These are phyloP conservation scores for Podila minutissima DNA, from an alignment of 192 early-diverging fungal genomes.

Conservation along the genomic window DNA sequence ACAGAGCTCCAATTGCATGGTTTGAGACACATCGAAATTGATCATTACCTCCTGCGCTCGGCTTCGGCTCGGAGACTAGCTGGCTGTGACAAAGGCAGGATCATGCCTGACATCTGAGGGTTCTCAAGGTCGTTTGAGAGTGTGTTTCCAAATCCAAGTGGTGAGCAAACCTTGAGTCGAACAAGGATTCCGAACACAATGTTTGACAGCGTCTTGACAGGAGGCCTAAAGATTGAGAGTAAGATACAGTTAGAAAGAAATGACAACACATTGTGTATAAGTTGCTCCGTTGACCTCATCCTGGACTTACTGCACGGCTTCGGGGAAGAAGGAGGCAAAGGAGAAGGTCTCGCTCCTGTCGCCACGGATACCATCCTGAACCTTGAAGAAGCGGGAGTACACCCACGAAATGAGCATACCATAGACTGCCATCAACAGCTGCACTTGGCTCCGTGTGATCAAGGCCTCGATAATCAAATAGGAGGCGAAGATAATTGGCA, in stretches of 20 bases:
- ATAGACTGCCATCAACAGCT: conserved; percentile 75
- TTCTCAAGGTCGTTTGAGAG: not conserved
- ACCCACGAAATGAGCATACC: conserved; percentile 83
- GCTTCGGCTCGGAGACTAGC: conserved; percentile 7
- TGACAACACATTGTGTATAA: not conserved
- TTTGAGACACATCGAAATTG: not conserved
- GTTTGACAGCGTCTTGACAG: conserved; percentile 1
- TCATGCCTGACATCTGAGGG: conserved; percentile 3
- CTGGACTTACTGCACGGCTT: conserved; percentile 72
- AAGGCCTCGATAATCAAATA: conserved; percentile 53
- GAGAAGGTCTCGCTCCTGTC: conserved; percentile 94
- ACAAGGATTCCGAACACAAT: conserved; percentile 6
- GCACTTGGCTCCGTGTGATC: conserved; percentile 62
- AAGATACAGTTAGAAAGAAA: not conserved
- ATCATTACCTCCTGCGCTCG: conserved; percentile 5
- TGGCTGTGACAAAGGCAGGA: not conserved
- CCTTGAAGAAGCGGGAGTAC: conserved; percentile 87
- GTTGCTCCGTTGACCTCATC: not conserved
- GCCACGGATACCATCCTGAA: conserved; percentile 80
- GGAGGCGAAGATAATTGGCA: conserved; percentile 55
- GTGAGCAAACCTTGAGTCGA: conserved; percentile 3
- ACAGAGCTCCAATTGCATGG: not conserved
- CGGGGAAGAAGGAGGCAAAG: conserved; percentile 91
- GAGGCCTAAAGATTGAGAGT: not conserved
- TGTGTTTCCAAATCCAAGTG: conserved; percentile 5